Evolutionary conservation across 768 basidiomycete species (phyloP).

Genomic region (Russula dissimulans): DNA sequence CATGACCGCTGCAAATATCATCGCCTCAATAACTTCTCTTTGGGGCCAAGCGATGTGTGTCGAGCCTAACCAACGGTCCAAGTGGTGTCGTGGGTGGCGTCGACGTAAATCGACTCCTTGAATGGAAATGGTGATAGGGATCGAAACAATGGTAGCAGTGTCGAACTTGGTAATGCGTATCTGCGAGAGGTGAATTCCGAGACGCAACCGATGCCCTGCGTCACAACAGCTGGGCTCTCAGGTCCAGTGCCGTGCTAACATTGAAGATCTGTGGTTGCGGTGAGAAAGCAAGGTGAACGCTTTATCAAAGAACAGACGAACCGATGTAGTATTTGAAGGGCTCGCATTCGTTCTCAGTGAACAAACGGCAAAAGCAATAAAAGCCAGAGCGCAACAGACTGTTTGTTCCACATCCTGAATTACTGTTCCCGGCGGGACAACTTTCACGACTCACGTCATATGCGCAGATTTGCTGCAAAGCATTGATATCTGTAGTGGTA

Average conservation of each 20-base stretch:
- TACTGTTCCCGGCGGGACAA: background rate
- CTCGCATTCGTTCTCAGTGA: constrained; percentile 45
- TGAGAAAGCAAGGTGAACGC: background rate
- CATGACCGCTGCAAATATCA: constrained; percentile 26
- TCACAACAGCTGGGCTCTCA: constrained; percentile 35
- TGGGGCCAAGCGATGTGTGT: background rate
- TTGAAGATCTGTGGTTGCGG: constrained; percentile 15
- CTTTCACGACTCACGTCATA: constrained; percentile 27
- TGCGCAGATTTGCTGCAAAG: constrained; percentile 33
- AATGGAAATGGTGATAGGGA: constrained; percentile 29
- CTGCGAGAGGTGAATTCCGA: constrained; percentile 35
- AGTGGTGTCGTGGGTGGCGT: constrained; percentile 39
- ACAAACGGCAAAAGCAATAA: constrained; percentile 41
- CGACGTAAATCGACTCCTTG: constrained; percentile 35
- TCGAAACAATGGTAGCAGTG: constrained; percentile 38
- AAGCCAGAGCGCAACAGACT: constrained; percentile 43
- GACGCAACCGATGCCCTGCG: constrained; percentile 33
- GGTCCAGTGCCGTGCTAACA: constrained; percentile 34
- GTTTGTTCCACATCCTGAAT: background rate
- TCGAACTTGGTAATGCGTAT: constrained; percentile 31
- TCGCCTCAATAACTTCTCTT: background rate
- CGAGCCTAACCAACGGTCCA: constrained; percentile 29
- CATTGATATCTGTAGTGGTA: constrained; percentile 24
- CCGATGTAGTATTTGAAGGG: constrained; percentile 37
- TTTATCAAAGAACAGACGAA: constrained; percentile 4